Evolutionary conservation across 2,329 filamentous ascomycete species (phyloP).

Genomic region (Paecilomyces fulvus): DNA sequence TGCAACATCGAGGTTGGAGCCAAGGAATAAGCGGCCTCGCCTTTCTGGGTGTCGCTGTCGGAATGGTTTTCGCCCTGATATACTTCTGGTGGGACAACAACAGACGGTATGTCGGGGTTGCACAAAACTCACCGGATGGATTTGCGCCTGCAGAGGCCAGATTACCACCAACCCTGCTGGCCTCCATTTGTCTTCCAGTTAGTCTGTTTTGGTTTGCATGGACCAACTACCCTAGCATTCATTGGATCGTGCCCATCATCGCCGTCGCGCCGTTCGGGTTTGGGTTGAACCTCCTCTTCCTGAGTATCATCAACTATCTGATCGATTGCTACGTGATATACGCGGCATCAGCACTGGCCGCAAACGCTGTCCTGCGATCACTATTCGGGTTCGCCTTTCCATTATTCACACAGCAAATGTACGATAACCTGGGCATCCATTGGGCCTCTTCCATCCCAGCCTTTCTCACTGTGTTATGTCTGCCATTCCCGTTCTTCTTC

Average conservation of each 20-base stretch:
- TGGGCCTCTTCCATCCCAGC: slow-evolving; percentile 34
- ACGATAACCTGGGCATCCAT: slow-evolving; percentile 31
- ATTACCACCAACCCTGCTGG: slow-evolving; percentile 37
- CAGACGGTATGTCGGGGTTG: slow-evolving; percentile 15
- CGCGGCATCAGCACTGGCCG: slow-evolving; percentile 27
- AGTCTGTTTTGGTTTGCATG: slow-evolving; percentile 49
- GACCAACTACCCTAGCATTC: slow-evolving; percentile 38
- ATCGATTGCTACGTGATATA: slow-evolving; percentile 29
- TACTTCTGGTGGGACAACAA: slow-evolving; percentile 26
- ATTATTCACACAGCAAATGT: slow-evolving; percentile 35
- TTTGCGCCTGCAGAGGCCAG: slow-evolving; percentile 45
- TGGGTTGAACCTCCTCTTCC: slow-evolving; percentile 25
- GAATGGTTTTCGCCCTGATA: slow-evolving; percentile 20
- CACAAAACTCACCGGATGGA: slow-evolving; percentile 31
- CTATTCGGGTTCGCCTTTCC: slow-evolving; percentile 35
- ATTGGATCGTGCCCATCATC: slow-evolving; percentile 26
- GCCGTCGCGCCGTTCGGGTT: slow-evolving; percentile 23
- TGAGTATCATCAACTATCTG: slow-evolving; percentile 28
- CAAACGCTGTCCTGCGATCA: slow-evolving; percentile 34
- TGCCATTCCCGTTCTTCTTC: slow-evolving; percentile 31
- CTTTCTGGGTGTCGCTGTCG: slow-evolving; percentile 34
- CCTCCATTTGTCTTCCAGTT: slow-evolving; percentile 41
- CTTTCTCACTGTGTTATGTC: slow-evolving; percentile 28
- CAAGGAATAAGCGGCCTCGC: slow-evolving; percentile 36
- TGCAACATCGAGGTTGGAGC: slow-evolving; percentile 34